phyloP scores from a whole-genome alignment of 352 stramenopile species.

The Globisporangium ultimum region DNA sequence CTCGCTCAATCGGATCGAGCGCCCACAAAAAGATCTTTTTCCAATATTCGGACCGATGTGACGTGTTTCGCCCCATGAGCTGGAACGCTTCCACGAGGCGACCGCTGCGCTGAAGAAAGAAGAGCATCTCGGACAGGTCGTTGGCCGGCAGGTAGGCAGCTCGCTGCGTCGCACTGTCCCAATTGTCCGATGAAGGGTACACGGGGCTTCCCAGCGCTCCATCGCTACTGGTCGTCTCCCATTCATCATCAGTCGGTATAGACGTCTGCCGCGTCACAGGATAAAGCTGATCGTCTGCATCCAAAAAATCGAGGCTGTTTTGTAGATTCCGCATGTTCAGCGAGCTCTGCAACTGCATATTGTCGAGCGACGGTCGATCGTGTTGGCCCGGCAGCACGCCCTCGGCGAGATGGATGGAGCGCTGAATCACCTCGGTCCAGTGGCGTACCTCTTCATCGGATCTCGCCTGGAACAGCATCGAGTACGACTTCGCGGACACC shows the following conservation, averaged over 20 bases:
- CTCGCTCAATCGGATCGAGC: slow-evolving; percentile 20
- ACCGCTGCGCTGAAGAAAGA: slow-evolving; percentile 54
- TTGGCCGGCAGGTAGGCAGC: slow-evolving; percentile 34
- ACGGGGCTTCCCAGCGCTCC: slow-evolving; percentile 13
- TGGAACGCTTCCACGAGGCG: slow-evolving; percentile 77
- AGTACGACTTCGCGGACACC: slow-evolving; percentile 51
- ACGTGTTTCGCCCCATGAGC: slow-evolving; percentile 56
- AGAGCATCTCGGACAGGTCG: slow-evolving; percentile 53
- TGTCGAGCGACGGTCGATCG: slow-evolving; percentile 36
- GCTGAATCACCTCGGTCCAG: slow-evolving; percentile 64
- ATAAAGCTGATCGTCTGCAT: slow-evolving; percentile 3
- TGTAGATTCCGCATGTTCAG: slow-evolving; percentile 45
- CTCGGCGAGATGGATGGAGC: slow-evolving; percentile 67
- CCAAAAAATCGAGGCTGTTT: slow-evolving; percentile 13
- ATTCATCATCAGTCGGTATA: slow-evolving; percentile 10
- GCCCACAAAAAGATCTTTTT: slow-evolving; percentile 65
- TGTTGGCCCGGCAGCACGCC: slow-evolving; percentile 44
- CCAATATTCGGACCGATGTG: slow-evolving; percentile 54
- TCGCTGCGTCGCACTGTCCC: slow-evolving; percentile 13
- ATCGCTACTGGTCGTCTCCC: slow-evolving; percentile 5
- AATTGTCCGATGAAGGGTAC: slow-evolving; percentile 14
- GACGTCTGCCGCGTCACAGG: neutral
- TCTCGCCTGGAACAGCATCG: slow-evolving; percentile 63
- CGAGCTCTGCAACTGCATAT: slow-evolving; percentile 45
- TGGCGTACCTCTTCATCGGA: slow-evolving; percentile 40